Base-by-base conservation (phyloP, 345 rosid species). In the Microthlaspi erraticum region DNA sequence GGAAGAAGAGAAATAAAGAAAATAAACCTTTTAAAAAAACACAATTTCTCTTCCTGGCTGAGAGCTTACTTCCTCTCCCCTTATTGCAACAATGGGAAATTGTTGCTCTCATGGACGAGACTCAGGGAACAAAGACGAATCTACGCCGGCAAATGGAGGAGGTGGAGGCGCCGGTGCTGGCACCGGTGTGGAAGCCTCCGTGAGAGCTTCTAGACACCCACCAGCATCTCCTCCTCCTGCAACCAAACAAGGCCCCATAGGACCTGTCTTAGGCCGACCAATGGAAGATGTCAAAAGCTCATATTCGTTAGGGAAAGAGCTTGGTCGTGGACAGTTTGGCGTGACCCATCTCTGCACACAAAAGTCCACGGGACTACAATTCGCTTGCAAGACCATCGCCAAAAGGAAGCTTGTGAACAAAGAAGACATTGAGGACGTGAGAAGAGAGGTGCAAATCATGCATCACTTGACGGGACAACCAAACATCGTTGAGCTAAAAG, bases 361-460 rank as follows among this genome's bases (percentile, higher is more conserved):
- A 46, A 93, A 91, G 78, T 64, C 60, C 10, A 86, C 90, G 0
- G 92, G 97, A 0, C 83, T 88, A 49, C 93, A 86, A 41, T 93
- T 83, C 31, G 98, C 98, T 0, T 93, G 98, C 84, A 93, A 93
- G 61, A 93, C 98, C 8, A 90, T 93, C 2, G 96, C 98, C 0
- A 93, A 93, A 73, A 75, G 96, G 17, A 93, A 90, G 69, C 89
- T 93, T 2, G 91, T 77, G 17, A 88, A 87, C 74, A 93, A 91
- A 68, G 98, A 93, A 80, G 97, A 93, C 54, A 81, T 93, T 14
- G 98, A 93, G 51, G 98, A 93, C 53, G 98, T 90, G 11, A 76
- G 91, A 72, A 84, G 98, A 54, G 97, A 91, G 79, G 97, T 93
- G 20, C 97, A 93, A 70, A 93, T 93, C 4, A 91, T 91, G 98